A percentile compares a stretch with the other conserved stretches of the same genome.
phyloP scores from a whole-genome alignment of 495 filamentous ascomycete species.

The Talaromyces thailandensis region DNA sequence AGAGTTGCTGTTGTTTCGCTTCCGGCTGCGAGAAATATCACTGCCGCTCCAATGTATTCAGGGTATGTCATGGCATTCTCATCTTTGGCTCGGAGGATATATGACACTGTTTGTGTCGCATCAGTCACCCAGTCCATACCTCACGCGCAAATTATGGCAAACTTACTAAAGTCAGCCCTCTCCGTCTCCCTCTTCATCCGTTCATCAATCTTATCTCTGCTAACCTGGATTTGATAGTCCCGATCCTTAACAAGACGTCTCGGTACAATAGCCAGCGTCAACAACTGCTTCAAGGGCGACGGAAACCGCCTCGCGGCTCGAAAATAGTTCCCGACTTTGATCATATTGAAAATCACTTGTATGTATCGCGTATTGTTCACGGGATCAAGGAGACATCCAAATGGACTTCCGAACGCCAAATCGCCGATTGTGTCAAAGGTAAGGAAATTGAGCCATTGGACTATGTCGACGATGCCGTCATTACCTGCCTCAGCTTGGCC shows the following conservation, averaged over 20 bases:
- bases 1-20: slow-evolving; percentile 50
- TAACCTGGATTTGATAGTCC: slow-evolving; percentile 14
- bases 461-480: slow-evolving; percentile 3
- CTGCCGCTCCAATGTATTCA: slow-evolving; percentile 33
- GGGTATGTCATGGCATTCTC: slow-evolving; percentile 19
- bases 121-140: not conserved
- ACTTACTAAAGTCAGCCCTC: slow-evolving; percentile 21
- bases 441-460: slow-evolving; percentile 14
- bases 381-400: slow-evolving; percentile 5
- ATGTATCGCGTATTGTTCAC: not conserved
- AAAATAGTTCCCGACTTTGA: not conserved
- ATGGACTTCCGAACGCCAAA: slow-evolving; percentile 10
- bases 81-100: slow-evolving; percentile 19
- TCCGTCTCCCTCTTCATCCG: slow-evolving; percentile 23
- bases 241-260: not conserved
- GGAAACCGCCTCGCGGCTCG: slow-evolving; percentile 1
- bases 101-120: slow-evolving; percentile 13
- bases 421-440: slow-evolving; percentile 13
- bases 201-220: slow-evolving; percentile 30
- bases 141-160: not conserved
- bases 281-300: not conserved
- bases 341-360: not conserved
- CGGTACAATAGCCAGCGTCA: not conserved
- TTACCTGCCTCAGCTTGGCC: not conserved
- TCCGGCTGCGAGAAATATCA: slow-evolving; percentile 38